Evolutionary conservation across 2,329 filamentous ascomycete species (phyloP).

Genomic region (Nothophoma quercina): DNA sequence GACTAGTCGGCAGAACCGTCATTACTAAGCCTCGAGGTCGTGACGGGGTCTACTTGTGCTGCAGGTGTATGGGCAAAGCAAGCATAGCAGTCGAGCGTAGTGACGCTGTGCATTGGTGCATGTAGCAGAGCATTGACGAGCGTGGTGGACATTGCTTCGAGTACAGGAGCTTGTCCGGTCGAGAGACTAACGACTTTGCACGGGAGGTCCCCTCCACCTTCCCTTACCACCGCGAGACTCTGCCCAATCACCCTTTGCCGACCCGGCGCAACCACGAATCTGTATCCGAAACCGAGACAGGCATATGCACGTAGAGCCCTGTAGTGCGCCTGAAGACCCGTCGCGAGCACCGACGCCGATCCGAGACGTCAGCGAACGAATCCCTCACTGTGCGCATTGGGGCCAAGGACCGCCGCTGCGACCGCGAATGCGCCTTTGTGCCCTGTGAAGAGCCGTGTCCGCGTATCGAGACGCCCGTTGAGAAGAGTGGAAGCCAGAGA

Average conservation of each 20-base stretch:
- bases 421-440: slow-evolving; percentile 25
- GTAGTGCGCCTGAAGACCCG: slow-evolving; percentile 3
- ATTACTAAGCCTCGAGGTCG: slow-evolving; percentile 1
- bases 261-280: not conserved
- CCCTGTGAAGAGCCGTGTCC: slow-evolving; percentile 13
- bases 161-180: not conserved
- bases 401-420: slow-evolving; percentile 17
- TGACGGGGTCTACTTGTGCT: not conserved
- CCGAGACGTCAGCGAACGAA: slow-evolving; percentile 38
- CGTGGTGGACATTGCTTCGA: slow-evolving; percentile 1
- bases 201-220: slow-evolving; percentile 8
- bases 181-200: slow-evolving; percentile 9
- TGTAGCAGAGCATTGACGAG: not conserved
- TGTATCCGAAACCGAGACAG: not conserved
- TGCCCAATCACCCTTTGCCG: slow-evolving; percentile 3
- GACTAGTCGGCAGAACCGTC: slow-evolving; percentile 2
- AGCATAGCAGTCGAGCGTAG: not conserved
- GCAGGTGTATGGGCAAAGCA: not conserved
- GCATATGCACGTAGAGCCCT: not conserved
- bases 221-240: slow-evolving; percentile 8
- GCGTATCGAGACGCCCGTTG: not conserved
- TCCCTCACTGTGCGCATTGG: slow-evolving; percentile 26
- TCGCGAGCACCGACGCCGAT: slow-evolving; percentile 21
- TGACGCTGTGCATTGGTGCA: not conserved
- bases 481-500: slow-evolving; percentile 9